phyloP scores from a whole-genome alignment of 75 land plant species.

The Azolla pinnata region DNA sequence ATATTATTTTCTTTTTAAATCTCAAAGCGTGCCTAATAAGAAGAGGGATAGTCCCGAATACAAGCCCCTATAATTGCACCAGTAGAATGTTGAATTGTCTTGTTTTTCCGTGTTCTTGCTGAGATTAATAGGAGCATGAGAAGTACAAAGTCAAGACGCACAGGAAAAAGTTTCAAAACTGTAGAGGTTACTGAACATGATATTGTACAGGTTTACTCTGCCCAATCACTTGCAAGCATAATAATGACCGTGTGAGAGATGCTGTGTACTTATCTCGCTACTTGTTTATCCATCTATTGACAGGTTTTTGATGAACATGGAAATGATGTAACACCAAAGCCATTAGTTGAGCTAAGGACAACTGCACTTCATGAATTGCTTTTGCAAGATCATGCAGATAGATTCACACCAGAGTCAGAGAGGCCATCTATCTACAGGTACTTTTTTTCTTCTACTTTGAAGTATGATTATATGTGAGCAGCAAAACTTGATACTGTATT shows the following conservation, averaged over 20 bases:
- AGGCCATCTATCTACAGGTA: slow-evolving; percentile 11
- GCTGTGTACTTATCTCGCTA: too few species aligned
- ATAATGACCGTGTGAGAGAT: too few species aligned
- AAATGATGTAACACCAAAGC: slow-evolving; percentile 38
- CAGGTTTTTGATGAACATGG: slow-evolving; percentile 43
- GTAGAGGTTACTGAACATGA: neutral
- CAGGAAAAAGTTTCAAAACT: neutral
- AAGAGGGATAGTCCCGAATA: too few species aligned
- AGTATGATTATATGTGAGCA: neutral
- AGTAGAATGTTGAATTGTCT: too few species aligned
- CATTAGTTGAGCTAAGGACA: slow-evolving; percentile 23
- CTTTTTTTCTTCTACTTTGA: neutral
- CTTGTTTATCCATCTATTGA: neutral
- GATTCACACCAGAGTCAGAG: slow-evolving; percentile 13
- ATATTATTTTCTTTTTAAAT: too few species aligned
- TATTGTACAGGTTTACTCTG: slow-evolving; percentile 4
- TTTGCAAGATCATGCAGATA: slow-evolving; percentile 11
- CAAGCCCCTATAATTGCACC: too few species aligned
- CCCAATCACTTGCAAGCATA: too few species aligned
- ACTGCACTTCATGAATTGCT: slow-evolving; percentile 25
- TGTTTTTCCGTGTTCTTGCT: too few species aligned
- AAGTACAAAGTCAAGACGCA: slow-evolving; percentile 3
- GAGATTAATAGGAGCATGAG: slow-evolving; percentile 5
- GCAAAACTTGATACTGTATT: neutral
- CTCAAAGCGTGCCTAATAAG: too few species aligned